phyloP scores from a whole-genome alignment of 805 yeast genomes.

The Allodekkera sacchari region DNA sequence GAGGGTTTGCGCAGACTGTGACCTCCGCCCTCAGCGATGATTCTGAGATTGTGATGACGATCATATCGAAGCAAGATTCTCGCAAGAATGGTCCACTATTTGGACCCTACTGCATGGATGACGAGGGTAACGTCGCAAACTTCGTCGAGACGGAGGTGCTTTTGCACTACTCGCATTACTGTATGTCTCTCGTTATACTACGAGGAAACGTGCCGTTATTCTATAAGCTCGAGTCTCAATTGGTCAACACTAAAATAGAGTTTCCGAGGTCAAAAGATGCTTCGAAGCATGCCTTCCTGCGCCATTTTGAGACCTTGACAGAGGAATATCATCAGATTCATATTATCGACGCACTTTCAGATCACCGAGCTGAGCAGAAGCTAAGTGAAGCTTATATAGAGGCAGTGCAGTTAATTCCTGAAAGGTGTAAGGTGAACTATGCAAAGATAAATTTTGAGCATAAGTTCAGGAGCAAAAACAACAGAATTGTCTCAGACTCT shows the following conservation, averaged over 20 bases:
- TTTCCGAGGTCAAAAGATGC: constrained; percentile 48
- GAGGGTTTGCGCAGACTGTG: constrained; percentile 41
- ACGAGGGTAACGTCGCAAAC: constrained; percentile 41
- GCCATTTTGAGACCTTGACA: constrained; percentile 41
- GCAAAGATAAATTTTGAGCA: too few relatives aligned
- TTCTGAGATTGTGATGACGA: constrained; percentile 27
- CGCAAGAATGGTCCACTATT: constrained; percentile 38
- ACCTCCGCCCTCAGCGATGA: constrained; percentile 27
- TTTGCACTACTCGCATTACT: constrained; percentile 26
- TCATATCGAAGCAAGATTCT: constrained; percentile 46
- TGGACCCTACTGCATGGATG: constrained; percentile 54
- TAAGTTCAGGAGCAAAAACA: too few relatives aligned
- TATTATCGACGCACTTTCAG: constrained; percentile 40
- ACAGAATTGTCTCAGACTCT: too few relatives aligned
- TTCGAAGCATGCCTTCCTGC: constrained; percentile 40
- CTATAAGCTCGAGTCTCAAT: constrained; percentile 42
- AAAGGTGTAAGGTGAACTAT: too few relatives aligned
- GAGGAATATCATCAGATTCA: constrained; percentile 42
- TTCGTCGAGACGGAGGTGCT: constrained; percentile 46
- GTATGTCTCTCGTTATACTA: constrained; percentile 34
- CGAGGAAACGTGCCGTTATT: constrained; percentile 49
- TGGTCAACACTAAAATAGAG: constrained; percentile 35
- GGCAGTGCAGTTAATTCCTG: constrained; percentile 12
- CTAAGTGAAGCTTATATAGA: constrained; percentile 31
- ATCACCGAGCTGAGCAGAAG: constrained; percentile 34